Evolutionary conservation across 192 early-diverging fungal species (phyloP).

Genomic region (Backusella tuberculispora): DNA sequence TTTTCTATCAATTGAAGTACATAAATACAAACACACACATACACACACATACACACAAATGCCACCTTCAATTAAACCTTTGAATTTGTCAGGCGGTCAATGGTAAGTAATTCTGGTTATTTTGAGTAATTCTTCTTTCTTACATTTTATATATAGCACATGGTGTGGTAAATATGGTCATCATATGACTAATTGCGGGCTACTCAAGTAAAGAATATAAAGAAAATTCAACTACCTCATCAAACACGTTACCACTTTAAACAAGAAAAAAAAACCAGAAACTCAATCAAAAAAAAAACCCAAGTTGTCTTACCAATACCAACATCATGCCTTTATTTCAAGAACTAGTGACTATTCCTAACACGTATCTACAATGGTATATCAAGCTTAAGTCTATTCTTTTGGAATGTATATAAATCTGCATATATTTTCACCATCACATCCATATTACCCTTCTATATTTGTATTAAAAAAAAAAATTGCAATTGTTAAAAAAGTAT

Average conservation of each 20-base stretch:
- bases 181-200: constrained; percentile 16
- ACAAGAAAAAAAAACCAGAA: neutral
- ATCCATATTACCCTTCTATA: neutral
- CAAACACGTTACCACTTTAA: neutral
- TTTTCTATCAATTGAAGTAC: neutral
- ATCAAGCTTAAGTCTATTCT: neutral
- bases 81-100: constrained; percentile 37
- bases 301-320: neutral
- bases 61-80: constrained; percentile 22
- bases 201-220: constrained; percentile 27
- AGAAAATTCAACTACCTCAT: neutral
- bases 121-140: neutral
- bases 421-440: neutral
- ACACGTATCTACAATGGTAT: neutral
- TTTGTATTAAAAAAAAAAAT: constrained; percentile 10
- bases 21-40: neutral
- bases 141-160: constrained; percentile 21
- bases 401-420: constrained; percentile 15
- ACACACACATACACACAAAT: neutral
- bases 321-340: constrained; percentile 11
- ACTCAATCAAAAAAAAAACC: neutral
- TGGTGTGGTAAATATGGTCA: constrained; percentile 43
- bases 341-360: neutral
- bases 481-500: neutral
- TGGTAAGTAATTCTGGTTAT: constrained; percentile 21